A percentile compares a stretch with the other conserved stretches of the same genome.
Evolutionary conservation across 2,329 filamentous ascomycete genomes (phyloP).

Genomic region (Thielaviopsis musarum): DNA sequence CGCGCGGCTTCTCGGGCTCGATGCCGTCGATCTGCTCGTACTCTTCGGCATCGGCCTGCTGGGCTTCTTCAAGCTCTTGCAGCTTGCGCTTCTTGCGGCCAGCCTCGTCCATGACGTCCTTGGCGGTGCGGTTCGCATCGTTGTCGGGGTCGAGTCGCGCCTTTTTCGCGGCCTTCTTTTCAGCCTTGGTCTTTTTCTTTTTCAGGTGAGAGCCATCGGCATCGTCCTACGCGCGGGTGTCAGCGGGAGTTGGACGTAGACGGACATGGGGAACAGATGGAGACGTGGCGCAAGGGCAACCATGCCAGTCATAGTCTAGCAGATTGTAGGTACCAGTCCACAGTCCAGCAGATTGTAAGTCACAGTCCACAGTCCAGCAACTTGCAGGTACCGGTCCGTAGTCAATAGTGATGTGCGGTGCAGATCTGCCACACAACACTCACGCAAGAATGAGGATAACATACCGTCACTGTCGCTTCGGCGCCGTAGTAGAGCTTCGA

Average conservation of each 20-base stretch:
- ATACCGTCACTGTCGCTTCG: constrained; percentile 55
- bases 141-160: constrained; percentile 86
- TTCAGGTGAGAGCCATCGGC: constrained; percentile 44
- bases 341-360: too few relatives aligned
- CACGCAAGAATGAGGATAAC: constrained; percentile 6
- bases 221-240: constrained; percentile 48
- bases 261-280: too few relatives aligned
- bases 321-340: too few relatives aligned
- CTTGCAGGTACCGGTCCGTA: too few relatives aligned
- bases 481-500: constrained; percentile 83
- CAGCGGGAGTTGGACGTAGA: not conserved
- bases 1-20: constrained; percentile 42
- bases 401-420: too few relatives aligned
- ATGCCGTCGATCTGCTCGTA: constrained; percentile 35
- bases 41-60: constrained; percentile 27
- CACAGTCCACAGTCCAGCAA: too few relatives aligned
- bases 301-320: too few relatives aligned
- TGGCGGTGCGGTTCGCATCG: constrained; percentile 61
- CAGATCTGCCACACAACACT: constrained; percentile 3
- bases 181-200: constrained; percentile 89
- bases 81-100: constrained; percentile 66
- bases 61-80: constrained; percentile 28
- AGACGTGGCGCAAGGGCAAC: too few relatives aligned
- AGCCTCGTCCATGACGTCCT: constrained; percentile 79
- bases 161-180: constrained; percentile 65